phyloP scores from a whole-genome alignment of 2,329 filamentous ascomycete species.

The Xylaria digitata region DNA sequence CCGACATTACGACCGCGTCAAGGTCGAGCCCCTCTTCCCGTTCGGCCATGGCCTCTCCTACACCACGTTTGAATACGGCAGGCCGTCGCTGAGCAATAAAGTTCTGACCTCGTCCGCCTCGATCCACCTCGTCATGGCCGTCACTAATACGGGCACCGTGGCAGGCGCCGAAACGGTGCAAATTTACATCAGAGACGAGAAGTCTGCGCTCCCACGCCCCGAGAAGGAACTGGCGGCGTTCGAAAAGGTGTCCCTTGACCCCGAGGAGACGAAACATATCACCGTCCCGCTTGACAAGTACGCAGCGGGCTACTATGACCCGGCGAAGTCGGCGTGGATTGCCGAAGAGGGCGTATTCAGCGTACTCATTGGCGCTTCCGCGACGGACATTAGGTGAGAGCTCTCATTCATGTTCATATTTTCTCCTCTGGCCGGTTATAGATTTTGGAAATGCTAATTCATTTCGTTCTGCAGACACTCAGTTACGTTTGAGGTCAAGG shows the following conservation, averaged over 20 bases:
- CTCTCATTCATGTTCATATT: neutral
- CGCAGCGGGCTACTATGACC: constrained; percentile 72
- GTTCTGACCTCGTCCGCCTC: constrained; percentile 54
- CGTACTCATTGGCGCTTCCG: constrained; percentile 70
- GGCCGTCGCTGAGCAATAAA: constrained; percentile 61
- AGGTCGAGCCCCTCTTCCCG: constrained; percentile 71
- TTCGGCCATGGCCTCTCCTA: constrained; percentile 82
- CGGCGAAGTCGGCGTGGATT: constrained; percentile 68
- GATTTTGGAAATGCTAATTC: constrained; percentile 34
- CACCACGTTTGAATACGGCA: constrained; percentile 74
- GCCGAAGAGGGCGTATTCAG: constrained; percentile 73
- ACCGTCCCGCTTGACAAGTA: constrained; percentile 61
- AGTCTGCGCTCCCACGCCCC: constrained; percentile 71
- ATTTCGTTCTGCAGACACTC: constrained; percentile 53
- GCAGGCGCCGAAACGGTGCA: constrained; percentile 74
- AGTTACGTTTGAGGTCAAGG: constrained; percentile 67
- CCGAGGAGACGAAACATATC: constrained; percentile 65
- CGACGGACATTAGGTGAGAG: constrained; percentile 70
- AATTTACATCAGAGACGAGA: constrained; percentile 73
- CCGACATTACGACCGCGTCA: constrained; percentile 73
- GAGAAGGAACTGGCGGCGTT: constrained; percentile 79
- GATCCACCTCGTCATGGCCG: constrained; percentile 59
- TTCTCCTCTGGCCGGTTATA: no score
- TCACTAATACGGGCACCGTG: constrained; percentile 66
- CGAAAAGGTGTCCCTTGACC: constrained; percentile 69